Conservation (phyloP, 768 basidiomycete species). For the Cystobasidium tubakii region DNA sequence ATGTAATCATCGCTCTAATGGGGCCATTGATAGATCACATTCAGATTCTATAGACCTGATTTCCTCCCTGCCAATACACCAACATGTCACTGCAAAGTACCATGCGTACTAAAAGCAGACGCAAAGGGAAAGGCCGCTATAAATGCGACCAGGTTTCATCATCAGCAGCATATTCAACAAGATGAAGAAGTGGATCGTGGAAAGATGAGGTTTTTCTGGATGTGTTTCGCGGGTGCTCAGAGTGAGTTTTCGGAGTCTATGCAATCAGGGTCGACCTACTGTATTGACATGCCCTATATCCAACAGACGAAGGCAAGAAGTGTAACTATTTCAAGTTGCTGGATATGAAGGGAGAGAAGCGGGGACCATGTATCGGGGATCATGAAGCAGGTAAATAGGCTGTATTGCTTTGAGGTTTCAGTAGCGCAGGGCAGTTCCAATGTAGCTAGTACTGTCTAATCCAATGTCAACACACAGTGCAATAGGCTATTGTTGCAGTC, state of each 20-base stretch:
- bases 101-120: slow-evolving; percentile 43
- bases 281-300: too few species aligned
- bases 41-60: slow-evolving; percentile 45
- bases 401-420: too few species aligned
- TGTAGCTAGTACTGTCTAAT: too few species aligned
- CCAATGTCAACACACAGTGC: too few species aligned
- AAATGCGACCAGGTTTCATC: neutral
- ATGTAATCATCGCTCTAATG: neutral
- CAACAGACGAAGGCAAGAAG: slow-evolving; percentile 40
- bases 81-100: slow-evolving; percentile 43
- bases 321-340: slow-evolving; percentile 40
- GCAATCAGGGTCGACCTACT: neutral
- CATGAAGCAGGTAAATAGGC: too few species aligned
- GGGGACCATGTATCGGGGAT: slow-evolving; percentile 31
- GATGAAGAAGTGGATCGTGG: neutral
- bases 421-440: too few species aligned
- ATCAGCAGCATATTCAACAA: neutral
- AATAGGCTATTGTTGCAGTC: neutral
- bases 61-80: slow-evolving; percentile 40
- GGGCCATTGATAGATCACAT: slow-evolving; percentile 39
- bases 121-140: slow-evolving; percentile 25
- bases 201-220: slow-evolving; percentile 43
- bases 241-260: slow-evolving; percentile 17
- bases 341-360: slow-evolving; percentile 31
- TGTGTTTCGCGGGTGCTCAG: slow-evolving; percentile 41